Percentiles rank a stretch among this genome's conserved stretches.
Conservation (phyloP, 2,329 filamentous ascomycete genomes). For the Fusarium lateritium region DNA sequence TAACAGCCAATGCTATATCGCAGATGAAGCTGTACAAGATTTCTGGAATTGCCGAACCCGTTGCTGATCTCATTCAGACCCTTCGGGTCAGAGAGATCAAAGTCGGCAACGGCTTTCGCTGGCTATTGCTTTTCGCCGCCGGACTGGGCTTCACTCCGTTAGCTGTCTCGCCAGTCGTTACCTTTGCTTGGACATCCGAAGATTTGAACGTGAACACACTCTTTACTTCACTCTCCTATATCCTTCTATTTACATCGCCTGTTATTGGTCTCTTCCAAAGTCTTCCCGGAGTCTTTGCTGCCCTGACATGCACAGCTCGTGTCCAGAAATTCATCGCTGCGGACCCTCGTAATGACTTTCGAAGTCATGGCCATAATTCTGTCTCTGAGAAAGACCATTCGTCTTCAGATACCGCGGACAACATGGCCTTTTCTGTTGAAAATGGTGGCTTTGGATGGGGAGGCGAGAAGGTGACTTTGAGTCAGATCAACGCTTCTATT, state of each 20-base stretch:
- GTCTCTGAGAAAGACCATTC: conserved; percentile 13
- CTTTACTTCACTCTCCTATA: conserved; percentile 55
- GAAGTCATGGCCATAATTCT: background rate
- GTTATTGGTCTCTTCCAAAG: conserved; percentile 52
- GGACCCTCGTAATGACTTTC: conserved; percentile 46
- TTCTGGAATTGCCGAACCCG: conserved; percentile 48
- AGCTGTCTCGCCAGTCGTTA: conserved; percentile 54
- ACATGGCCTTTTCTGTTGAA: conserved; percentile 32
- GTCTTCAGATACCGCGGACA: rapidly evolving
- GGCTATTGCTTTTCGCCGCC: conserved; percentile 42
- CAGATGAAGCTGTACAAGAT: conserved; percentile 55
- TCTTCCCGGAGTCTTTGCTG: conserved; percentile 52
- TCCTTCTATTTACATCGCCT: conserved; percentile 54
- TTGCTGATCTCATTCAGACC: conserved; percentile 50
- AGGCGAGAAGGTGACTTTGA: conserved; percentile 42
- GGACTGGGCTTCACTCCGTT: conserved; percentile 54
- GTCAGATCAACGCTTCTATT: conserved; percentile 33
- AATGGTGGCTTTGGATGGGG: conserved; percentile 49
- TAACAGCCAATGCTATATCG: conserved; percentile 51
- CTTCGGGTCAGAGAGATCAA: conserved; percentile 51
- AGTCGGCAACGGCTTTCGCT: conserved; percentile 48
- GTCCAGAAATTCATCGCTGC: conserved; percentile 57
- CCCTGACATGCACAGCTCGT: conserved; percentile 52
- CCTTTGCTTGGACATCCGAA: conserved; percentile 50
- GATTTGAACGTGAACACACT: conserved; percentile 49